Percentiles rank a stretch among this genome's conserved stretches.
Evolutionary conservation across 2,329 filamentous ascomycete genomes (phyloP).

Genomic region (Metarhizium brunneum): DNA sequence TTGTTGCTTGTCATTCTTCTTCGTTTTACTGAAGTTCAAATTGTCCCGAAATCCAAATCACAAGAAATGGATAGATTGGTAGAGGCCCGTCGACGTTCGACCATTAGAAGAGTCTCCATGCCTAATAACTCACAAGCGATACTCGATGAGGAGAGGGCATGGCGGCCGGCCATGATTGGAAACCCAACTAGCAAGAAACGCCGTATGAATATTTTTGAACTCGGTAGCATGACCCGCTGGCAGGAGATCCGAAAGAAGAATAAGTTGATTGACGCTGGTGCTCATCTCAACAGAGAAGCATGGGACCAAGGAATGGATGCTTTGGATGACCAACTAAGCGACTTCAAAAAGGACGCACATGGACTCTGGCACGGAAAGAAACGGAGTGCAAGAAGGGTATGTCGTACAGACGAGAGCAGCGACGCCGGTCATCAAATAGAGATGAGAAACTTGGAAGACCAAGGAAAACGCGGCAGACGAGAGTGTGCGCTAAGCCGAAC

Average conservation of each 20-base stretch:
- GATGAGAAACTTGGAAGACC: slow-evolving; percentile 17
- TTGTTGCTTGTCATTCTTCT: slow-evolving; percentile 52
- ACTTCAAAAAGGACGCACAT: slow-evolving; percentile 23
- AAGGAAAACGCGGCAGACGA: slow-evolving; percentile 17
- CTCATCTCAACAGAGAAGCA: slow-evolving; percentile 26
- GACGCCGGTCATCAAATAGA: slow-evolving; percentile 20
- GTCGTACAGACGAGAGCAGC: slow-evolving; percentile 20
- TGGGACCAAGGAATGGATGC: slow-evolving; percentile 26
- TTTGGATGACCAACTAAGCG: slow-evolving; percentile 26
- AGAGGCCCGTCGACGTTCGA: slow-evolving; percentile 38
- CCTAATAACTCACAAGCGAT: slow-evolving; percentile 27
- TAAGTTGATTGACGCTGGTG: slow-evolving; percentile 39
- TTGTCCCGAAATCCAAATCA: slow-evolving; percentile 54
- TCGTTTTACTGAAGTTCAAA: slow-evolving; percentile 57
- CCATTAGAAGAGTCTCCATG: slow-evolving; percentile 33
- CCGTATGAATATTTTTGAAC: slow-evolving; percentile 61
- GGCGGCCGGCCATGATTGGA: slow-evolving; percentile 62
- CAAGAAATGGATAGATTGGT: slow-evolving; percentile 45
- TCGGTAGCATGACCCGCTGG: slow-evolving; percentile 60
- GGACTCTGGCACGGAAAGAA: slow-evolving; percentile 19
- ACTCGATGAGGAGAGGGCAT: slow-evolving; percentile 47
- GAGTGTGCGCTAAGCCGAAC: slow-evolving; percentile 29
- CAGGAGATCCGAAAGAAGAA: slow-evolving; percentile 60
- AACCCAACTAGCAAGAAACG: slow-evolving; percentile 61
- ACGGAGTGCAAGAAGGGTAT: slow-evolving; percentile 13